phyloP scores from a whole-genome alignment of 202 grass and related monocot genomes.

The Setaria viridis region DNA sequence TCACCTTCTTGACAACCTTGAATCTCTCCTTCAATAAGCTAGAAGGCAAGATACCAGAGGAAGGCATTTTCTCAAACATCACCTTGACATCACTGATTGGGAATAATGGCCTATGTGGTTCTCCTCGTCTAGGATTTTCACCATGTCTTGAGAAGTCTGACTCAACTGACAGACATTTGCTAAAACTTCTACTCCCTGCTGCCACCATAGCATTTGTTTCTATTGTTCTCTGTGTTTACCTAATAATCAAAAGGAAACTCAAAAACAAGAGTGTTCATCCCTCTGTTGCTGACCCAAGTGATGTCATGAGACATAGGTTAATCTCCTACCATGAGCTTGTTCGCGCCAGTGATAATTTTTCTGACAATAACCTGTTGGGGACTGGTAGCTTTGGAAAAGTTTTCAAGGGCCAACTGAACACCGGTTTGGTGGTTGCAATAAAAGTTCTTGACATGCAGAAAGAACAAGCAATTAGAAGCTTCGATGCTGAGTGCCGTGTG shows the following conservation, averaged over 20 bases:
- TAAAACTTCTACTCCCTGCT: too few species aligned
- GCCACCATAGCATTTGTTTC: not conserved
- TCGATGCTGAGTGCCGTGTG: constrained; percentile 50
- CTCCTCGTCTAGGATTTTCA: too few species aligned
- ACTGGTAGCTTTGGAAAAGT: not conserved
- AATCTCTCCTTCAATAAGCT: too few species aligned
- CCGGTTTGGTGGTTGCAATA: constrained; percentile 39
- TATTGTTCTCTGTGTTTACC: constrained; percentile 17
- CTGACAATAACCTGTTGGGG: constrained; percentile 41
- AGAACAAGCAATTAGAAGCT: constrained; percentile 36
- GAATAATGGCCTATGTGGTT: too few species aligned
- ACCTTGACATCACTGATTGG: too few species aligned
- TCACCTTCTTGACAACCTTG: too few species aligned
- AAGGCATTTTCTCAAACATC: too few species aligned
- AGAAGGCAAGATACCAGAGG: too few species aligned
- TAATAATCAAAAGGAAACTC: not conserved
- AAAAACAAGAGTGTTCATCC: not conserved
- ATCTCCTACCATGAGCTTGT: constrained; percentile 51
- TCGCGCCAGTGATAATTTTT: constrained; percentile 51
- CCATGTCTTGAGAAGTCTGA: too few species aligned
- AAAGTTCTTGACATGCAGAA: constrained; percentile 45
- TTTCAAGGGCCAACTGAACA: constrained; percentile 43
- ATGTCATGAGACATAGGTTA: not conserved
- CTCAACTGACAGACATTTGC: too few species aligned
- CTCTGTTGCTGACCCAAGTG: not conserved